Evolutionary conservation across 352 stramenopile species (phyloP), one percentile per base, ranked within the genome.

Genomic region (Hyaloperonospora arabidopsidis): DNA sequence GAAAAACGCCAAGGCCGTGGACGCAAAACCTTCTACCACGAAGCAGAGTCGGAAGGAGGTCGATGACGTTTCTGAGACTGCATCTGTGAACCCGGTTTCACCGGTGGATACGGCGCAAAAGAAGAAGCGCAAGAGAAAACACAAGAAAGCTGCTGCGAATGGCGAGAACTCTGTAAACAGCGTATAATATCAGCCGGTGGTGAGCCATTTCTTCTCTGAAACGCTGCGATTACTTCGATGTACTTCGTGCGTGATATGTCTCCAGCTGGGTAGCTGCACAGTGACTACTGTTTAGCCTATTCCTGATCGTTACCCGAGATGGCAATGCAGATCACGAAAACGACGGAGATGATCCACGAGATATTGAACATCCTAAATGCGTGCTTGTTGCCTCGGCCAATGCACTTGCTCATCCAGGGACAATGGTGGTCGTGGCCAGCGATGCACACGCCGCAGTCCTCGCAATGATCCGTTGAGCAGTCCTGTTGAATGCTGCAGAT

Each of bases 341-440:
- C 62, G 4, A 95, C 67, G 62, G 93, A 95, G 40, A 90, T 49
- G 13, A 96, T 67, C 81, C 81, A 91, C 35, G 65, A 66, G 39
- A 79, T 35, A 57, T 91, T 91, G 67, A 97, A 97, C 49, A 85
- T 73, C 52, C 95, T 73, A 69, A 97, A 97, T 34, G 79, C 78
- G 48, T 75, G 74, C 63, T 96, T 87, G 73, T 97, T 97, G 51
- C 73, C 83, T 59, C 84, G 80, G 15, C 89, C 91, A 61, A 97
- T 97, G 61, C 87, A 97, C 47, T 95, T 97, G 45, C 90, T 87
- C 84, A 96, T 96, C 87, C 88, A 97, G 29, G 91, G 89, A 69
- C 89, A 97, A 59, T 97, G 88, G 71, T 98, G 93, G 41, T 92
- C 77, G 45, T 85, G 84, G 5, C 77, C 79, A 61, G 81, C 85